phyloP scores from a whole-genome alignment of 441 rosid genomes.

The Gossypium schwendimanii region DNA sequence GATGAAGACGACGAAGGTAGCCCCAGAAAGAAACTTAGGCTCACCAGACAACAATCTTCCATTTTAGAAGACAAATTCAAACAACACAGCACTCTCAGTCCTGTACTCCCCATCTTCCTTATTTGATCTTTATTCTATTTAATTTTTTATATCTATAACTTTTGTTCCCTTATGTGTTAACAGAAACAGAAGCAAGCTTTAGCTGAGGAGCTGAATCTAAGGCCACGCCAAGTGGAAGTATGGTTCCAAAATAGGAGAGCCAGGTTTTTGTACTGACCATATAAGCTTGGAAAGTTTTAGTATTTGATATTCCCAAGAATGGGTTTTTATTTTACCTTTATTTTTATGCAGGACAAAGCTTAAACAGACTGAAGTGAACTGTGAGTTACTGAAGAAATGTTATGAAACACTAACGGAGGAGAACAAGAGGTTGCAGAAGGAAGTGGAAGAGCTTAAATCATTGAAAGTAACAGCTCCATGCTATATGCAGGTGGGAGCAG shows the following conservation, averaged over 20 bases:
- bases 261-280: slow-evolving; percentile 35
- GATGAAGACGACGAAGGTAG: slow-evolving; percentile 54
- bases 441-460: slow-evolving; percentile 69
- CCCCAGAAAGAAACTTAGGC: slow-evolving; percentile 81
- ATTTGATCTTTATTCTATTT: slow-evolving; percentile 9
- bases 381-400: slow-evolving; percentile 69
- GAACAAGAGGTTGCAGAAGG: slow-evolving; percentile 66
- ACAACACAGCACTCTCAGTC: slow-evolving; percentile 64
- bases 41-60: slow-evolving; percentile 62
- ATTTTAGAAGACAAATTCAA: slow-evolving; percentile 75
- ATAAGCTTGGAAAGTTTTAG: background rate
- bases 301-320: background rate
- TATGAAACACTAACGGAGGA: slow-evolving; percentile 71
- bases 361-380: slow-evolving; percentile 86
- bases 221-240: slow-evolving; percentile 92
- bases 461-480: slow-evolving; percentile 31
- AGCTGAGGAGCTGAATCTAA: slow-evolving; percentile 60
- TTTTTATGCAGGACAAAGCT: slow-evolving; percentile 63
- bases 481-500: slow-evolving; percentile 43
- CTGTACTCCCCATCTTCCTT: slow-evolving; percentile 31
- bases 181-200: slow-evolving; percentile 80
- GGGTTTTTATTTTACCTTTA: slow-evolving; percentile 8
- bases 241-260: slow-evolving; percentile 99
- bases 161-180: background rate
- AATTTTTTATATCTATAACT: background rate